Conservation (phyloP, 2,329 filamentous ascomycete genomes). For the Aureobasidium vineae region DNA sequence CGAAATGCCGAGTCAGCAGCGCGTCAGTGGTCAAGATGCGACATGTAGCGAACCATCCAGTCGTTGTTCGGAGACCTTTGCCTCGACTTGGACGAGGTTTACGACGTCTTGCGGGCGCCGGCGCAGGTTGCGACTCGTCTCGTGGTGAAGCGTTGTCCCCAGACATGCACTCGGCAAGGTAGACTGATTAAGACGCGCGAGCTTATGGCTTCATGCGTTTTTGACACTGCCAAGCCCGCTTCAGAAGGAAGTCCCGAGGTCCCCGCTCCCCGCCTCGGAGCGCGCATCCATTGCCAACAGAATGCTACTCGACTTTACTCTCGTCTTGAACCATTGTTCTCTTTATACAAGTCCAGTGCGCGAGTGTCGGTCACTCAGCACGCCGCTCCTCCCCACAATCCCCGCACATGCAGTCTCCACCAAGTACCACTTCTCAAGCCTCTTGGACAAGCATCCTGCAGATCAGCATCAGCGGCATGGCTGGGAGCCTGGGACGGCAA, state of each 20-base stretch:
- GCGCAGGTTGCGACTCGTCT: conserved; percentile 8
- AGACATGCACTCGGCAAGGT: neutral
- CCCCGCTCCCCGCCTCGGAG: too few relatives aligned
- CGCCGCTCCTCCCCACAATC: neutral
- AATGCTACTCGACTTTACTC: too few relatives aligned
- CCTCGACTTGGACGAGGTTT: conserved; percentile 21
- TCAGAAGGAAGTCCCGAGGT: too few relatives aligned
- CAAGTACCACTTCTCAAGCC: conserved; percentile 8
- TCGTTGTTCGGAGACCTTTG: conserved; percentile 13
- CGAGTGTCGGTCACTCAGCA: too few relatives aligned
- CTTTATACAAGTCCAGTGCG: too few relatives aligned
- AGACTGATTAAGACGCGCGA: neutral
- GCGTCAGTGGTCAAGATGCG: neutral
- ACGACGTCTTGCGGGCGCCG: neutral
- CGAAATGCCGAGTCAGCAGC: neutral
- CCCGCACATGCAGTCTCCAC: neutral
- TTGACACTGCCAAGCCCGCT: too few relatives aligned
- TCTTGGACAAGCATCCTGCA: neutral
- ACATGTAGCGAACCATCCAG: conserved; percentile 10
- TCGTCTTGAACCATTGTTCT: too few relatives aligned
- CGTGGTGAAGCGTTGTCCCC: conserved; percentile 7
- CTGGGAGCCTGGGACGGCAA: neutral
- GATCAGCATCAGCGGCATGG: neutral
- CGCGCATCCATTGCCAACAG: too few relatives aligned
- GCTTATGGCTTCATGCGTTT: too few relatives aligned